These are phyloP conservation scores for Cornus controversa DNA, from an alignment of 148 eudicot genomes.

Conservation along the genomic window DNA sequence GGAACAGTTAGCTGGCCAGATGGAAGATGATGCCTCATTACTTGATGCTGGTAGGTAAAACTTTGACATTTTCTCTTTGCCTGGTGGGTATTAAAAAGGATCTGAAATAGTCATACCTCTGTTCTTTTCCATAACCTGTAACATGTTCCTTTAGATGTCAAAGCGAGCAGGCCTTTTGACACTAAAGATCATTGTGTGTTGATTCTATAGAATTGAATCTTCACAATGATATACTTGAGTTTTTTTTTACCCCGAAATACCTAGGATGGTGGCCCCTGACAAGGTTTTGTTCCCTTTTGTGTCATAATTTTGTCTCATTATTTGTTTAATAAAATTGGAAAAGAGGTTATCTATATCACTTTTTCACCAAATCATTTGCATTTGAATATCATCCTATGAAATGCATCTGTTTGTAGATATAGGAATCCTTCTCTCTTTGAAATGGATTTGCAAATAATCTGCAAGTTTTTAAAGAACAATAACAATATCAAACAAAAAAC, in stretches of 20 bases:
- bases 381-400: not conserved
- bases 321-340: not conserved
- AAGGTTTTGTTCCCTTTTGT: constrained; percentile 1
- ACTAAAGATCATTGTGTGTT: constrained; percentile 1
- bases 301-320: not conserved
- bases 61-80: not conserved
- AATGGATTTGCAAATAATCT: not conserved
- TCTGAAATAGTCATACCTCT: not conserved
- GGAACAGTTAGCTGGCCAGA: constrained; percentile 26
- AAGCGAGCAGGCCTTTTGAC: not conserved
- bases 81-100: not conserved
- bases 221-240: not conserved
- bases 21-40: constrained; percentile 20
- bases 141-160: not conserved
- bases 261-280: not conserved
- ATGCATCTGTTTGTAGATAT: constrained; percentile 8
- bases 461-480: not conserved
- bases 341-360: not conserved
- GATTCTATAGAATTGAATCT: constrained; percentile 1
- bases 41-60: not conserved
- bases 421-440: constrained; percentile 3
- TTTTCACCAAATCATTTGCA: not conserved
- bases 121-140: not conserved
- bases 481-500: not conserved
- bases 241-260: not conserved